Percentiles rank a stretch among this genome's conserved stretches.
Evolutionary conservation across 495 filamentous ascomycete genomes (phyloP).

Genomic region (Hyphodiscus hymeniophilus): DNA sequence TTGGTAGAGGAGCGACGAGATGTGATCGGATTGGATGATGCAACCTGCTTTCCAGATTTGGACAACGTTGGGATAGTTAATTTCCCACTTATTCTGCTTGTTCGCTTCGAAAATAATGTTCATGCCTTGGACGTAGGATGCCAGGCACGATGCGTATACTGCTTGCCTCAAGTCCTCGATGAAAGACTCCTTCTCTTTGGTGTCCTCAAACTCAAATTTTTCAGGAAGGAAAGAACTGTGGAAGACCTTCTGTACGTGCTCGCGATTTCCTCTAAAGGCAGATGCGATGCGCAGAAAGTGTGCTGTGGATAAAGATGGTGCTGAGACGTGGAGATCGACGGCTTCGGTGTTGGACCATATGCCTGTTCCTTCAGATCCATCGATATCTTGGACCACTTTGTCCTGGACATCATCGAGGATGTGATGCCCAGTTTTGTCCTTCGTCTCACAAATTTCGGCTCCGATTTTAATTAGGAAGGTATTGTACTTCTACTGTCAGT

Average conservation of each 20-base stretch:
- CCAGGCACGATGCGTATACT: slow-evolving; percentile 55
- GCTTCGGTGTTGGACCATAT: slow-evolving; percentile 58
- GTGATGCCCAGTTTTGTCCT: slow-evolving; percentile 38
- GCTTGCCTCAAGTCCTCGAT: slow-evolving; percentile 53
- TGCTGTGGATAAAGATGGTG: slow-evolving; percentile 54
- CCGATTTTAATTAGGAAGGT: slow-evolving; percentile 60
- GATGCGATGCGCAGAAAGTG: slow-evolving; percentile 62
- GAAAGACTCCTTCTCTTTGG: slow-evolving; percentile 39
- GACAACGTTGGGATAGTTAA: slow-evolving; percentile 49
- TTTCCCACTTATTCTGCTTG: slow-evolving; percentile 53
- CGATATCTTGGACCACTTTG: slow-evolving; percentile 69
- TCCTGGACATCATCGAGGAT: slow-evolving; percentile 61
- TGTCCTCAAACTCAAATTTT: too few species aligned
- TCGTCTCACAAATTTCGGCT: slow-evolving; percentile 48
- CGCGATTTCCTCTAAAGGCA: slow-evolving; percentile 52
- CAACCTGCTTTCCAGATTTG: slow-evolving; percentile 68
- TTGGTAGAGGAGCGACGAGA: slow-evolving; percentile 34
- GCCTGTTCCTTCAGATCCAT: slow-evolving; percentile 60
- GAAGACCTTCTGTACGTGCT: slow-evolving; percentile 37
- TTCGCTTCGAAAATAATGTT: slow-evolving; percentile 56
- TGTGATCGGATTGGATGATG: slow-evolving; percentile 64
- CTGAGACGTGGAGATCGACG: slow-evolving; percentile 51
- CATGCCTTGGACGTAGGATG: slow-evolving; percentile 59
- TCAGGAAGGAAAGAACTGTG: too few species aligned
- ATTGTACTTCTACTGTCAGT: too few species aligned